Conservation (phyloP, 805 yeast genomes). For the Yamadazyma sp. region DNA sequence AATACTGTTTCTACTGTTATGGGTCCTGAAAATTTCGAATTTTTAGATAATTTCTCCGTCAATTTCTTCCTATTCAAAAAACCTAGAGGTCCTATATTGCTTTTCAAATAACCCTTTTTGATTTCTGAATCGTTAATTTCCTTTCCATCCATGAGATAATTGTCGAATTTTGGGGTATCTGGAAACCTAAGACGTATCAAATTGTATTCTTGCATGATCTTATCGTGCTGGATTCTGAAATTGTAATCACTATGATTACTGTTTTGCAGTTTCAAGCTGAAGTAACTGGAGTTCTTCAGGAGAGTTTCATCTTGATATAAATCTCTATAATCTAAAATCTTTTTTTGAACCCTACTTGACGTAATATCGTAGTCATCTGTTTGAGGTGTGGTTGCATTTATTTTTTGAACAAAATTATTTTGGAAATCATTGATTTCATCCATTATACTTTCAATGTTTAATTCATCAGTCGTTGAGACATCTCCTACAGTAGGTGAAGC, state of each 20-base stretch:
- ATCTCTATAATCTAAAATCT: constrained; percentile 31
- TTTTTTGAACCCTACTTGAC: constrained; percentile 31
- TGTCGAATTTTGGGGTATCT: constrained; percentile 5
- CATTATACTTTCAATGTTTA: constrained; percentile 16
- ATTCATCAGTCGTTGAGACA: constrained; percentile 1
- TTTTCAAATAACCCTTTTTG: constrained; percentile 7
- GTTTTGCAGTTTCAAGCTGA: constrained; percentile 7
- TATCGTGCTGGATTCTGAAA: constrained; percentile 35
- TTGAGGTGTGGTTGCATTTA: constrained; percentile 8
- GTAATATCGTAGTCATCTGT: constrained; percentile 3
- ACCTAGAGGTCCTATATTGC: constrained; percentile 27
- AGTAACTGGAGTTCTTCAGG: constrained; percentile 8
- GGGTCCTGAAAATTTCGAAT: not conserved
- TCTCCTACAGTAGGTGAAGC: constrained; percentile 5
- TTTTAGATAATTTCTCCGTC: not conserved
- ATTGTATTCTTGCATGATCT: constrained; percentile 33
- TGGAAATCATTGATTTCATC: constrained; percentile 31
- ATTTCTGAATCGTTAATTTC: not conserved
- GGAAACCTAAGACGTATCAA: constrained; percentile 31
- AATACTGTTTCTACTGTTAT: not conserved
- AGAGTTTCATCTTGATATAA: constrained; percentile 16
- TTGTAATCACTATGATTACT: constrained; percentile 13
- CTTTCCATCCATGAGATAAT: constrained; percentile 2
- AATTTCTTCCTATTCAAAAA: constrained; percentile 18
- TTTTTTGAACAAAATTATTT: constrained; percentile 25